Percentiles rank a stretch among this genome's conserved stretches.
phyloP scores from a whole-genome alignment of 2,329 filamentous ascomycete species.

The Gliomastix tumulicola region DNA sequence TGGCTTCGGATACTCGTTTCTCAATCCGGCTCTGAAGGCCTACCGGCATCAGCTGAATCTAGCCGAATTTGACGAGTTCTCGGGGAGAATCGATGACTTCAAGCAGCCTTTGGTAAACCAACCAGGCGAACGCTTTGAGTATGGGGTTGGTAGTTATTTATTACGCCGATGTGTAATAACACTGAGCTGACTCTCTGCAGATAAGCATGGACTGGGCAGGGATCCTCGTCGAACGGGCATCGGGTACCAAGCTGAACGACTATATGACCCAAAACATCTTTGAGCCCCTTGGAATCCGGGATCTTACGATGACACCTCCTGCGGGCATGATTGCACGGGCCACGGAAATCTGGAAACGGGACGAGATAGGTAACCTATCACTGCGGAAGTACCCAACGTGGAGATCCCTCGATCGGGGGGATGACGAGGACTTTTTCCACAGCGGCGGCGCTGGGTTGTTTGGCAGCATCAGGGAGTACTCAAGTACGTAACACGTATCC shows the following conservation, averaged over 20 bases:
- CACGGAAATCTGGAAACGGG: neutral
- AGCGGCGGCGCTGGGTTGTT: conserved; percentile 53
- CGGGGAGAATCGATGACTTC: neutral
- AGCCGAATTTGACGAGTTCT: conserved; percentile 29
- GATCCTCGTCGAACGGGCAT: conserved; percentile 30
- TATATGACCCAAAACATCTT: conserved; percentile 35
- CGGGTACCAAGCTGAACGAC: conserved; percentile 27
- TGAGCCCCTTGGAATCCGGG: conserved; percentile 30
- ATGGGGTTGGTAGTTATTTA: no score
- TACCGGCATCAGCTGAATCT: conserved; percentile 34
- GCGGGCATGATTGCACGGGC: conserved; percentile 32
- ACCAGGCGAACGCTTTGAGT: neutral
- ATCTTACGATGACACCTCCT: conserved; percentile 46
- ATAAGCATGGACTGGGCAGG: conserved; percentile 43
- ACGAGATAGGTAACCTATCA: neutral
- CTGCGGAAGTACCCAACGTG: conserved; percentile 6
- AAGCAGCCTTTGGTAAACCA: neutral
- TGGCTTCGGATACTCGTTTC: conserved; percentile 46
- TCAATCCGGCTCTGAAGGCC: conserved; percentile 24
- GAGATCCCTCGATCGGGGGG: conserved; percentile 43
- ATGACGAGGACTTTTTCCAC: conserved; percentile 36
- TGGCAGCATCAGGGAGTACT: conserved; percentile 46
- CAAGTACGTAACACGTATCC: conserved; percentile 27
- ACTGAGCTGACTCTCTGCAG: no score
- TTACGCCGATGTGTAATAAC: no score